Conservation (phyloP, 1,284 basidiomycete species). For the Pseudozyma hubeiensis region DNA sequence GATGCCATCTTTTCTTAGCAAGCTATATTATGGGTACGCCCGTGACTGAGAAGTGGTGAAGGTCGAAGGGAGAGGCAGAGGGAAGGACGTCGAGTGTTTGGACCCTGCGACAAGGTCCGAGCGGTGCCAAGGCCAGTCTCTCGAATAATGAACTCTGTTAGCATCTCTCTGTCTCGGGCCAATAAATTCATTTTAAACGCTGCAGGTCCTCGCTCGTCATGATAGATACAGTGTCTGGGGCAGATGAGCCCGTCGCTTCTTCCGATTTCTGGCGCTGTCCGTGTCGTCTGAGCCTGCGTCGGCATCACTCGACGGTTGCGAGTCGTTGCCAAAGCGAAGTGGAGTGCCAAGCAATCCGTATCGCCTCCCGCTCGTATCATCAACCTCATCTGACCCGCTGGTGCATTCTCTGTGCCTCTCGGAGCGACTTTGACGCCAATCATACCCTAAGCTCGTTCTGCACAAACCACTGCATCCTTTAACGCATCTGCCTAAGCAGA, state of each 20-base stretch:
- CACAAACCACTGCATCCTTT: no score
- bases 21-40: no score
- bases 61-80: neutral
- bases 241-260: neutral
- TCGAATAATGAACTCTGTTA: neutral
- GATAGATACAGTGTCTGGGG: neutral
- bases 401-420: no score
- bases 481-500: no score
- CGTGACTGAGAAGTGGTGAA: no score
- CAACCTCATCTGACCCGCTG: neutral
- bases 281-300: conserved; percentile 8
- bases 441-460: no score
- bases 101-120: neutral
- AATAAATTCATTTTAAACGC: neutral
- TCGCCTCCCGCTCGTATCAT: neutral
- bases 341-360: conserved; percentile 12
- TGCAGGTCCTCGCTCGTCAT: no score
- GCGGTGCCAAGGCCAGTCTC: neutral
- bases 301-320: conserved; percentile 1
- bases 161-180: neutral
- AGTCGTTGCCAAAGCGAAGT: neutral
- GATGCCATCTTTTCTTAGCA: conserved; percentile 7
- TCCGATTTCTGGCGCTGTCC: neutral
- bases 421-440: no score
- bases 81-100: neutral